Percentiles rank a stretch among this genome's conserved stretches.
phyloP scores from a whole-genome alignment of 106 monocot species.

The Dactylorhiza incarnata region DNA sequence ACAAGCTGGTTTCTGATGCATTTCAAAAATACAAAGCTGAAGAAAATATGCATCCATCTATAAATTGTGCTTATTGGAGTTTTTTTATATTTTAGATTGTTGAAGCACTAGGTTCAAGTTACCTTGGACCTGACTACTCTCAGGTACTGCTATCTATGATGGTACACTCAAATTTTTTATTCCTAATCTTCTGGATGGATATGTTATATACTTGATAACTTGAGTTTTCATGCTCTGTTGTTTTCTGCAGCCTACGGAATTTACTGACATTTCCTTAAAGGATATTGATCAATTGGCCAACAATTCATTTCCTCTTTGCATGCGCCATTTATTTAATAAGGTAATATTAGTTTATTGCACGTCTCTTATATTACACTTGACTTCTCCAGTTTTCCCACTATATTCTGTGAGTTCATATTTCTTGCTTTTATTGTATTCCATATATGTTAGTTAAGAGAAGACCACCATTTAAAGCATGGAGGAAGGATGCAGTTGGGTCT shows the following conservation, averaged over 20 bases:
- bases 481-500: constrained; percentile 98
- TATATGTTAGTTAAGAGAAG: constrained; percentile 57
- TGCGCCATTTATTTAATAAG: constrained; percentile 92
- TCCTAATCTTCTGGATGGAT: background rate
- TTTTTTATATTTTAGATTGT: constrained; percentile 52
- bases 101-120: constrained; percentile 73
- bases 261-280: constrained; percentile 63
- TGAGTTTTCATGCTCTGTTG: background rate
- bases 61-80: constrained; percentile 2
- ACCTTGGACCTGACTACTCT: constrained; percentile 94
- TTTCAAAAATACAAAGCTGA: constrained; percentile 3
- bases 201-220: background rate
- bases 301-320: constrained; percentile 90
- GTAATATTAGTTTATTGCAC: constrained; percentile 21
- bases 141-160: constrained; percentile 37
- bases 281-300: constrained; percentile 73
- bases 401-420: background rate
- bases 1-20: background rate
- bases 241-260: constrained; percentile 53
- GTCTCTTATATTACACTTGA: background rate
- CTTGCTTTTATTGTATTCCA: background rate
- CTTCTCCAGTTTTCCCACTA: background rate
- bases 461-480: constrained; percentile 95
- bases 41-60: background rate
- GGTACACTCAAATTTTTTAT: background rate